Evolutionary conservation across 495 filamentous ascomycete genomes (phyloP), one percentile per base, ranked within the genome.

Genomic region (Friedmanniomyces endolithicus): DNA sequence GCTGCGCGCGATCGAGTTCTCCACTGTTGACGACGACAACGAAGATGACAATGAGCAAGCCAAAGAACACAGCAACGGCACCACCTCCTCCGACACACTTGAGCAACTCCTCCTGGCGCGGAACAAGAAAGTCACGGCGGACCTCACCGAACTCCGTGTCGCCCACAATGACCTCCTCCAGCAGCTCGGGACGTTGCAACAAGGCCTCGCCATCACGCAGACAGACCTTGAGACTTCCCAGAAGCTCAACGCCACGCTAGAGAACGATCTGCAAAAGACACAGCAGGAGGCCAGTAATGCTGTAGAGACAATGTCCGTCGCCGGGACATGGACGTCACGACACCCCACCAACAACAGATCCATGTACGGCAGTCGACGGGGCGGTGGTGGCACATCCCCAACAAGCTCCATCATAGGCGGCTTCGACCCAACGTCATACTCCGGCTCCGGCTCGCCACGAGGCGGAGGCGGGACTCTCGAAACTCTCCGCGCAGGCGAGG

Each of bases 321-420:
- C 92, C 11, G 90, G 88, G n/a, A 96, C 88, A 34, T 90, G 94
- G 65, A 78, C 78, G 43, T 88, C 86, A 7, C 83, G 86, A 34
- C 86, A 90, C 65, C 86, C 86, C 0, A 20, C 44, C 14, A 80
- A 86, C 14, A 31, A 31, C 27, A 80, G 85, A 59, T 87, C 88
- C 6, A 77, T 85, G 7, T 79, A 78, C 51, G 77, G 77, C 8
- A 74, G 66, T 48, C 74, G 85, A 24, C 74, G 81, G 56, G 59
- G 59, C 48, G 54, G 59, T 7, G 80, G 86, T 25, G 72, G 80
- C 35, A 77, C 82, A n/a, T 97, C 94, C 11, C 92, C 92, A 12
- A 96, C 92, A 17, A 95, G 89, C 6, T 96, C 92, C 12, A 97
- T 97, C 61, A 96, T 99, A 58, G 95, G 88, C 44, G 92, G 92